These are phyloP conservation scores for Verticillium nubilum DNA, from an alignment of 2,329 filamentous ascomycete species.

Conservation along the genomic window DNA sequence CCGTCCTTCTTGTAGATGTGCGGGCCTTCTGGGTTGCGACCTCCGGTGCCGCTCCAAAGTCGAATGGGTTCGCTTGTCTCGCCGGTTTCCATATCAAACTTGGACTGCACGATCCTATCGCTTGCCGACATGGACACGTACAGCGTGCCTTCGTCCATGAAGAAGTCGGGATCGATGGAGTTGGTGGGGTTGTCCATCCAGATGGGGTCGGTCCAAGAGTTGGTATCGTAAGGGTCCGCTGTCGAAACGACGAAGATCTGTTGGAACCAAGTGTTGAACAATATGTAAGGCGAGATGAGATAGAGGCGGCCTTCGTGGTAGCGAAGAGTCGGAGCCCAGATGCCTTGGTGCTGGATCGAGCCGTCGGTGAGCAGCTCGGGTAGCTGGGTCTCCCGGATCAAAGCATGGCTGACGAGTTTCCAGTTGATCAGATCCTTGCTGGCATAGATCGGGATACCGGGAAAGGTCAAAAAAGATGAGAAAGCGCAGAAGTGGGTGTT, in stretches of 20 bases:
- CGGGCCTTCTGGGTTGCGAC: constrained; percentile 41
- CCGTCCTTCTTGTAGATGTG: constrained; percentile 46
- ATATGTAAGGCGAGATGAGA: constrained; percentile 29
- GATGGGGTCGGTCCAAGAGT: constrained; percentile 18
- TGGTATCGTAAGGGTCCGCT: constrained; percentile 14
- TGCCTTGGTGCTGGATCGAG: constrained; percentile 22
- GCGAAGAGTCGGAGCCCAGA: constrained; percentile 42
- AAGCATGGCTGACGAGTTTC: constrained; percentile 36
- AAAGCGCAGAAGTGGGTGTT: constrained; percentile 46
- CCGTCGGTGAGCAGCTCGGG: constrained; percentile 24
- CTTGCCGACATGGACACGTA: constrained; percentile 39
- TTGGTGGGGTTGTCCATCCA: constrained; percentile 13
- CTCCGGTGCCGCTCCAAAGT: constrained; percentile 44
- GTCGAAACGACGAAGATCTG: constrained; percentile 9
- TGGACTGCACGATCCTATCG: constrained; percentile 26
- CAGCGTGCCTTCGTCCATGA: constrained; percentile 47
- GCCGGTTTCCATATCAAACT: constrained; percentile 34
- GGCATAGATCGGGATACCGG: constrained; percentile 46
- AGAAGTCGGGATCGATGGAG: constrained; percentile 38
- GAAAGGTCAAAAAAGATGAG: constrained; percentile 47
- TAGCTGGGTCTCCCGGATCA: constrained; percentile 34
- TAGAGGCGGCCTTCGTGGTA: constrained; percentile 38
- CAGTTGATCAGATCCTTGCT: constrained; percentile 45
- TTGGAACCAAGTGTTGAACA: constrained; percentile 7
- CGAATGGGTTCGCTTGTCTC: constrained; percentile 27